A percentile compares a stretch with the other conserved stretches of the same genome.
These are phyloP conservation scores for Collybia sp. DNA, from an alignment of 768 basidiomycete species.

Conservation along the genomic window DNA sequence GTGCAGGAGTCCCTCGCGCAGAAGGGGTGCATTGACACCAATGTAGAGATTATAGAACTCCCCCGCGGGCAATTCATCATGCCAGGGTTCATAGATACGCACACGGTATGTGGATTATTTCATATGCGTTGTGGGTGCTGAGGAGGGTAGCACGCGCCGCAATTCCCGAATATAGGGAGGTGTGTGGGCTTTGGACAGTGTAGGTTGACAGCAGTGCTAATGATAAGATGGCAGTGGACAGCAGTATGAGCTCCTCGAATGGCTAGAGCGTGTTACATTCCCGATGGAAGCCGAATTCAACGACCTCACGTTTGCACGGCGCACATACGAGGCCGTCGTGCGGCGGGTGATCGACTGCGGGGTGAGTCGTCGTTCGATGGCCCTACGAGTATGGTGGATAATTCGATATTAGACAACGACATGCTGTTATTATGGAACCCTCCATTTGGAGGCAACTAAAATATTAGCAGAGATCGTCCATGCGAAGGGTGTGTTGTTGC, in stretches of 20 bases:
- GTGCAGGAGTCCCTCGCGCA: slow-evolving; percentile 46
- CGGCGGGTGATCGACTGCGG: slow-evolving; percentile 66
- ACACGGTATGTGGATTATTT: slow-evolving; percentile 59
- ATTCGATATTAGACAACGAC: slow-evolving; percentile 74
- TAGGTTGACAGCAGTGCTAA: not conserved
- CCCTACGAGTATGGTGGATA: slow-evolving; percentile 1
- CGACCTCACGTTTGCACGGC: slow-evolving; percentile 64
- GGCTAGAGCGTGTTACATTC: slow-evolving; percentile 83
- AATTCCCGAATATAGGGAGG: slow-evolving; percentile 72
- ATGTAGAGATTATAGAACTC: slow-evolving; percentile 26
- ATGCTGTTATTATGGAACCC: slow-evolving; percentile 84
- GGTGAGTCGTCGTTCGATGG: slow-evolving; percentile 37
- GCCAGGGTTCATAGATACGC: slow-evolving; percentile 90
- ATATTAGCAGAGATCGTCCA: slow-evolving; percentile 73
- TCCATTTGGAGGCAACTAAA: slow-evolving; percentile 80
- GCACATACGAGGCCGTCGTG: slow-evolving; percentile 69
- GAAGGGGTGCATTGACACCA: slow-evolving; percentile 43
- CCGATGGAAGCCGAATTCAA: slow-evolving; percentile 79
- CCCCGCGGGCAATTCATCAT: slow-evolving; percentile 64
- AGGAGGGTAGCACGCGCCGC: slow-evolving; percentile 64
- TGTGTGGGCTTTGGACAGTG: slow-evolving; percentile 17
- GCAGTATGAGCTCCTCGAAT: slow-evolving; percentile 83
- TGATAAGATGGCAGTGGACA: slow-evolving; percentile 52
- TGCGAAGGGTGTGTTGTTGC: slow-evolving; percentile 38
- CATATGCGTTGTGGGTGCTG: not conserved